phyloP scores from a whole-genome alignment of 352 stramenopile genomes.

The Phytophthora capsici region DNA sequence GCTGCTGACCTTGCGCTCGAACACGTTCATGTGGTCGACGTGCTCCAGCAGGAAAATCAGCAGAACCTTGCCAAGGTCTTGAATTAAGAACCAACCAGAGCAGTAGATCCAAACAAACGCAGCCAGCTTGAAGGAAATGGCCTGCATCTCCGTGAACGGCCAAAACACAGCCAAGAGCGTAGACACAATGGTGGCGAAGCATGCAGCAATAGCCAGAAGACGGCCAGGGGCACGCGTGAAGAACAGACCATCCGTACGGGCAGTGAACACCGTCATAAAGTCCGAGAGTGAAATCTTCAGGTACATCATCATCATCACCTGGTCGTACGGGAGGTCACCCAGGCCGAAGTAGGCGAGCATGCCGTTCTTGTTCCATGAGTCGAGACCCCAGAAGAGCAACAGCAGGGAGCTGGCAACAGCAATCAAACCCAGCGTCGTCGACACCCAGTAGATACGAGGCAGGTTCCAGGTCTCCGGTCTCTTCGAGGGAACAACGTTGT shows the following conservation, averaged over 20 bases:
- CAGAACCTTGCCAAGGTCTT: conserved; percentile 83
- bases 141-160: conserved; percentile 81
- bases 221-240: conserved; percentile 74
- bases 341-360: conserved; percentile 65
- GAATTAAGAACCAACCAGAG: conserved; percentile 87
- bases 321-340: conserved; percentile 82
- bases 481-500: conserved; percentile 83
- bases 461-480: conserved; percentile 79
- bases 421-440: conserved; percentile 69
- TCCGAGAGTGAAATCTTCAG: conserved; percentile 95
- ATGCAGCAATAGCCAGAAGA: conserved; percentile 74
- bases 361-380: conserved; percentile 82
- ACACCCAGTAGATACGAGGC: conserved; percentile 63
- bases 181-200: conserved; percentile 80
- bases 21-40: conserved; percentile 61
- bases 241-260: conserved; percentile 85
- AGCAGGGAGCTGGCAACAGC: conserved; percentile 87
- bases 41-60: conserved; percentile 70
- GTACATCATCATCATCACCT: conserved; percentile 94
- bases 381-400: conserved; percentile 83
- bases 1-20: conserved; percentile 61
- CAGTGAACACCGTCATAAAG: conserved; percentile 94
- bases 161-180: conserved; percentile 88
- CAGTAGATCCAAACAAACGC: conserved; percentile 92
- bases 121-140: conserved; percentile 74